Base-by-base conservation (phyloP, 495 filamentous ascomycete genomes). In the Aspergillus homomorphus region DNA sequence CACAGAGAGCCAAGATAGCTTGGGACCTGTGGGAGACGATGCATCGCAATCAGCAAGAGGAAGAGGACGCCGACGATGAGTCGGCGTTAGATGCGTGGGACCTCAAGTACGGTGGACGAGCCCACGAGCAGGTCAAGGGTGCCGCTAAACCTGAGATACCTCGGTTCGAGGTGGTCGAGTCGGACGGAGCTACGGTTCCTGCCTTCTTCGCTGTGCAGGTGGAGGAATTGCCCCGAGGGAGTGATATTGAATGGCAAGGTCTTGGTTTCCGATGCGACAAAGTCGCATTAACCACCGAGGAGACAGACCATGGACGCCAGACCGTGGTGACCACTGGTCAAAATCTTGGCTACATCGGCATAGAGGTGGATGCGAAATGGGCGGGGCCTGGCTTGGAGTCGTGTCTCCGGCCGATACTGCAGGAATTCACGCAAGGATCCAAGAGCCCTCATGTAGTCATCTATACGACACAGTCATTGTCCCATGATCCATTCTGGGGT, bases 171-270 rank as follows among this genome's bases (percentile, higher is more conserved):
- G 61, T 70, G 7, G 56, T 69, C 24, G 65, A 67, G 44, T 57
- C 58, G 16, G 54, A 61, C 2, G 52, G 33, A 38, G 8, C 45
- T 22, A 45, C 28, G 22, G 54, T 77, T 20, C 87, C 91, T 1
- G 86, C 86, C 2, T 80, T 91, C 57, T 85, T 92, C 64, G 83
- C 85, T 0, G 86, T 85, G 3, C 82, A 93, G 56, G 89, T 93
- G 14, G 79, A 84, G 43, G 80, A 83, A 58, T 72, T 96, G 38
- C 91, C 91, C 1, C 80, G 88, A 28, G 78, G 72, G 15, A 85
- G 82, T 59, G 76, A 77, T 53, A 82, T 95, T 41, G 91, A 96
- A 72, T 93, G 90, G 90, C 83, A 86, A 62, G 82, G 75, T 23
- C 59, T 80, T 24, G 80, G 80, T 6, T 64, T 66, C 46, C 69